Evolutionary conservation across 495 filamentous ascomycete species (phyloP).

Genomic region (Baudoinia panamericana): DNA sequence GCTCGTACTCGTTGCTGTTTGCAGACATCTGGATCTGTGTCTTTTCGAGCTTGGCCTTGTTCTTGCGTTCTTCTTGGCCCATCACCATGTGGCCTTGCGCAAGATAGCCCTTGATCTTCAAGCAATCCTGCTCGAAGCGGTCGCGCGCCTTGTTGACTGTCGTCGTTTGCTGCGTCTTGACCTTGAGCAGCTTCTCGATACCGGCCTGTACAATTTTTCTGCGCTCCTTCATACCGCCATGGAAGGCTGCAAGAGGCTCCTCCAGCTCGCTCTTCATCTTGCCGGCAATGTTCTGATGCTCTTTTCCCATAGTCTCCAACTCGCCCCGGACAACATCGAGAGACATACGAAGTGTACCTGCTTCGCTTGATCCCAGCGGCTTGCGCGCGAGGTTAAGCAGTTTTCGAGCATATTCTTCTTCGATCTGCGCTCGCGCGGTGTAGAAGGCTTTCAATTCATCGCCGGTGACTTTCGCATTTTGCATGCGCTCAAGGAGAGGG

Average conservation of each 20-base stretch:
- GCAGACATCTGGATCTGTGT: slow-evolving; percentile 87
- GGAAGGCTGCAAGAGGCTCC: slow-evolving; percentile 81
- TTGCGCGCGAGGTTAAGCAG: slow-evolving; percentile 76
- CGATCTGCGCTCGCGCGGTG: slow-evolving; percentile 75
- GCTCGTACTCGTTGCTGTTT: slow-evolving; percentile 86
- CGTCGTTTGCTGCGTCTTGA: slow-evolving; percentile 82
- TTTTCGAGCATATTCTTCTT: slow-evolving; percentile 96
- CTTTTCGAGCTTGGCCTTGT: slow-evolving; percentile 97
- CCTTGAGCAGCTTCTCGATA: slow-evolving; percentile 85
- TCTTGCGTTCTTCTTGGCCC: slow-evolving; percentile 98
- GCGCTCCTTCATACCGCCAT: slow-evolving; percentile 86
- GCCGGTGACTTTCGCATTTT: slow-evolving; percentile 84
- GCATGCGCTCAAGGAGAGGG: slow-evolving; percentile 91
- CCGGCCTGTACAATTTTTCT: slow-evolving; percentile 89
- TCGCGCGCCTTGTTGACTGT: slow-evolving; percentile 91
- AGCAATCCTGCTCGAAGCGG: slow-evolving; percentile 88
- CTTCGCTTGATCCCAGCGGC: slow-evolving; percentile 76
- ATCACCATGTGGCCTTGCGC: slow-evolving; percentile 99
- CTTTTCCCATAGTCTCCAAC: slow-evolving; percentile 87
- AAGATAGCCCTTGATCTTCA: slow-evolving; percentile 96
- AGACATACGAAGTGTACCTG: slow-evolving; percentile 67
- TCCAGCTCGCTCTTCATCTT: slow-evolving; percentile 98
- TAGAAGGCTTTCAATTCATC: slow-evolving; percentile 94
- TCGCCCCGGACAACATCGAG: slow-evolving; percentile 80
- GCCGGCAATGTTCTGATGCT: slow-evolving; percentile 72